Evolutionary conservation across 1,284 basidiomycete species (phyloP).

Genomic region (Malassezia slooffiae): DNA sequence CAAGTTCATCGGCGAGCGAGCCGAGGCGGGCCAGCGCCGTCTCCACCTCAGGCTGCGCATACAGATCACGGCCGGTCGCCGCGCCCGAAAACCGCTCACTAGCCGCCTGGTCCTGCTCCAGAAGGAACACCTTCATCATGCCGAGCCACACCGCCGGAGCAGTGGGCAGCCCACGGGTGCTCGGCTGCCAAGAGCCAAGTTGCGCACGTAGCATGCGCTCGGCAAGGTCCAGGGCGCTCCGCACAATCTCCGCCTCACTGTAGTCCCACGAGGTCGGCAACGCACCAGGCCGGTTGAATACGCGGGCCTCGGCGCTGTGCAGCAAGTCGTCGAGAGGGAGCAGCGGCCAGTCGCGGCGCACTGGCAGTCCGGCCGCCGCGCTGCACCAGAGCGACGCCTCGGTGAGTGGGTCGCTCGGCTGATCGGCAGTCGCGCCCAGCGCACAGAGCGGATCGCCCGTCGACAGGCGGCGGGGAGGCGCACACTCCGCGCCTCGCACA

Average conservation of each 20-base stretch:
- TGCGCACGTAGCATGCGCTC: conserved; percentile 41
- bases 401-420: conserved; percentile 30
- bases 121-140: conserved; percentile 88
- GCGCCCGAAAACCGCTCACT: conserved; percentile 18
- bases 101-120: conserved; percentile 49
- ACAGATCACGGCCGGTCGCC: conserved; percentile 54
- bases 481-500: too few species aligned
- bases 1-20: conserved; percentile 15
- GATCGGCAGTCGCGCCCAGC: conserved; percentile 8
- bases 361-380: conserved; percentile 54
- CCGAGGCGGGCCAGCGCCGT: conserved; percentile 52
- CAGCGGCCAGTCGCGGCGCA: conserved; percentile 62
- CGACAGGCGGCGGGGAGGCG: too few species aligned
- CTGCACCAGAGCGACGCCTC: conserved; percentile 48
- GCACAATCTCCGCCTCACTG: conserved; percentile 66
- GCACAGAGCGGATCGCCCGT: neutral
- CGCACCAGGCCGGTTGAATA: conserved; percentile 56
- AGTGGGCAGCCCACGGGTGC: conserved; percentile 12
- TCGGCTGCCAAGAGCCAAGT: conserved; percentile 52
- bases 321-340: conserved; percentile 69
- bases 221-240: conserved; percentile 57
- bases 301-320: conserved; percentile 30
- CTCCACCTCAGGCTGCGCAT: conserved; percentile 57
- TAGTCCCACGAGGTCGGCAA: conserved; percentile 66
- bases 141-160: conserved; percentile 51